phyloP scores from a whole-genome alignment of 2,329 filamentous ascomycete genomes.

The Aspergillus pseudotamarii region DNA sequence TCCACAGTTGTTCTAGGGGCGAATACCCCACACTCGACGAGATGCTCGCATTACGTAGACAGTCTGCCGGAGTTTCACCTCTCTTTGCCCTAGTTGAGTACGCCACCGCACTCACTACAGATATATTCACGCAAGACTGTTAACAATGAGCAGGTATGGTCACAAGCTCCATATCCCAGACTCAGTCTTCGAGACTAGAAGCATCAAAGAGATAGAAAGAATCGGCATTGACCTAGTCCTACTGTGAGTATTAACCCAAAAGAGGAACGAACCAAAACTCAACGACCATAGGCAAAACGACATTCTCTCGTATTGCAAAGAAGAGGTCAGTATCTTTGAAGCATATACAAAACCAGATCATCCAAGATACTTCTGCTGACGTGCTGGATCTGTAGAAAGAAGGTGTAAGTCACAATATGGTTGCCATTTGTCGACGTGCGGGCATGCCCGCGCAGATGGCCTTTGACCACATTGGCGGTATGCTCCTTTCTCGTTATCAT shows the following conservation, averaged over 20 bases:
- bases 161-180: slow-evolving; percentile 22
- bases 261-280: neutral
- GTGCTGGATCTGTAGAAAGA: slow-evolving; percentile 14
- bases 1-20: slow-evolving; percentile 15
- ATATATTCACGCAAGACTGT: neutral
- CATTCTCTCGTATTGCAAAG: slow-evolving; percentile 31
- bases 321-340: slow-evolving; percentile 20
- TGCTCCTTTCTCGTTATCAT: slow-evolving; percentile 25
- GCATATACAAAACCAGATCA: too few relatives aligned
- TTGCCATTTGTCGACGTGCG: slow-evolving; percentile 20
- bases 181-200: slow-evolving; percentile 20
- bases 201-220: slow-evolving; percentile 23
- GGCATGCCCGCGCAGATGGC: slow-evolving; percentile 26
- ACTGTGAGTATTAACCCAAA: slow-evolving; percentile 14
- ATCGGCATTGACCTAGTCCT: slow-evolving; percentile 24
- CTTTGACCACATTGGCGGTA: slow-evolving; percentile 24
- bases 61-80: slow-evolving; percentile 23
- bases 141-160: slow-evolving; percentile 15
- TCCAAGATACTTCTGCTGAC: neutral
- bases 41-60: slow-evolving; percentile 20
- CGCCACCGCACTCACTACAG: neutral
- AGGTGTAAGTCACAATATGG: slow-evolving; percentile 26
- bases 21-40: slow-evolving; percentile 18
- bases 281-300: slow-evolving; percentile 24
- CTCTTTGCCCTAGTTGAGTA: slow-evolving; percentile 29